Conservation (phyloP, 2,329 filamentous ascomycete species). For the Aspergillus sojae region DNA sequence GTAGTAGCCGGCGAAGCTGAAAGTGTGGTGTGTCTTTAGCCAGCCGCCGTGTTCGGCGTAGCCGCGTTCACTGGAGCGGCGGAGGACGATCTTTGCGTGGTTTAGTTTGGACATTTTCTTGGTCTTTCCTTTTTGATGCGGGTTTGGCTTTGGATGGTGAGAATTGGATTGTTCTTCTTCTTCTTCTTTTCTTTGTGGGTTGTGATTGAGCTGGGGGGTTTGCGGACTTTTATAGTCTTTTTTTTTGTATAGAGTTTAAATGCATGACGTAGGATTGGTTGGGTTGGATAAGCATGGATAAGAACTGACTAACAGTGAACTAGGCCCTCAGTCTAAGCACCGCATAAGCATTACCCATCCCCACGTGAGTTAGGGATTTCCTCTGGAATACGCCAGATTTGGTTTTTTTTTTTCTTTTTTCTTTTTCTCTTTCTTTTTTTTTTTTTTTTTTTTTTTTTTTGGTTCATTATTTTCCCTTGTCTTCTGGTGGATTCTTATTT, state of each 20-base stretch:
- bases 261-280: not conserved
- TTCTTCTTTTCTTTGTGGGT: not conserved
- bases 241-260: not conserved
- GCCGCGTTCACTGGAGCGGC: constrained; percentile 71
- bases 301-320: not conserved
- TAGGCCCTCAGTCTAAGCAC: not conserved
- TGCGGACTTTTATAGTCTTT: not conserved
- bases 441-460: not conserved
- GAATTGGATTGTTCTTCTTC: no score
- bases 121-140: no score
- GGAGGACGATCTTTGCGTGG: constrained; percentile 73
- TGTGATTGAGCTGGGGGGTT: not conserved
- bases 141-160: no score
- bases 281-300: constrained; percentile 2
- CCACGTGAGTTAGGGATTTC: not conserved
- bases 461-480: not conserved
- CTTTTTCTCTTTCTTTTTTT: not conserved
- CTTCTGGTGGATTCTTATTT: no score
- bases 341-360: not conserved
- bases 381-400: not conserved
- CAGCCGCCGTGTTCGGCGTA: constrained; percentile 83
- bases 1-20: constrained; percentile 75
- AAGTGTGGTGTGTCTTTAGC: constrained; percentile 85
- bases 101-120: constrained; percentile 62
- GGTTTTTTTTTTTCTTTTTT: not conserved